Evolutionary conservation across 371 early-diverging fungal genomes (phyloP).

Genomic region (Mortierella sp.): DNA sequence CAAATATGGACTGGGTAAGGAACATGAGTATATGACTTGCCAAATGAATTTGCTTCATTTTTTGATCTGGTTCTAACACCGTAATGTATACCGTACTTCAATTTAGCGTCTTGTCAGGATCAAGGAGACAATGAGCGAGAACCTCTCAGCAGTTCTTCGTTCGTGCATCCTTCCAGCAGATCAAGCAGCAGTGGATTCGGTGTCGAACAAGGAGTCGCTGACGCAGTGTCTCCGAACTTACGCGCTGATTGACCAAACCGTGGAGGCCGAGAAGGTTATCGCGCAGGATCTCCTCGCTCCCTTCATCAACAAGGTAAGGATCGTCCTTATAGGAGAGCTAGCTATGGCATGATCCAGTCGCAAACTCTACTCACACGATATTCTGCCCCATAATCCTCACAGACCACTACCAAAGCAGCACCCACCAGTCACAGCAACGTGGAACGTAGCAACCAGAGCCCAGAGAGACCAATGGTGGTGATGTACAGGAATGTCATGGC

Average conservation of each 20-base stretch:
- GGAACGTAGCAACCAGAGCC: background rate
- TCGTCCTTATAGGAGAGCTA: background rate
- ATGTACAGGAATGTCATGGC: slow-evolving; percentile 70
- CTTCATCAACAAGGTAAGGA: slow-evolving; percentile 62
- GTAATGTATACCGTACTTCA: background rate
- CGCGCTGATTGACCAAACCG: slow-evolving; percentile 78
- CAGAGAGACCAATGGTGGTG: slow-evolving; percentile 56
- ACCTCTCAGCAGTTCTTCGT: slow-evolving; percentile 62
- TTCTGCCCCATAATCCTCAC: background rate
- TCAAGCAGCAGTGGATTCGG: slow-evolving; percentile 47
- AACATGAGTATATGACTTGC: no score
- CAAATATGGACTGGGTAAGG: slow-evolving; percentile 80
- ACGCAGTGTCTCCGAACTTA: slow-evolving; percentile 79
- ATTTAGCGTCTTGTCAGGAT: slow-evolving; percentile 77
- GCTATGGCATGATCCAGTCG: background rate
- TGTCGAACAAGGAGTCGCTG: slow-evolving; percentile 65
- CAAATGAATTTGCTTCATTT: background rate
- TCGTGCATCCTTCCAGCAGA: slow-evolving; percentile 54
- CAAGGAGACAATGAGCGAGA: slow-evolving; percentile 73
- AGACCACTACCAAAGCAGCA: slow-evolving; percentile 55
- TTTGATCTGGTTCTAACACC: background rate
- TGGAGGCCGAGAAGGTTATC: slow-evolving; percentile 77
- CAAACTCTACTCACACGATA: background rate
- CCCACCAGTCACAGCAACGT: slow-evolving; percentile 12
- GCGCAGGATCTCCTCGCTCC: slow-evolving; percentile 69